Evolutionary conservation across 2,329 filamentous ascomycete genomes (phyloP), one percentile per base, ranked within the genome.

Genomic region (Pseudogymnoascus sp.): DNA sequence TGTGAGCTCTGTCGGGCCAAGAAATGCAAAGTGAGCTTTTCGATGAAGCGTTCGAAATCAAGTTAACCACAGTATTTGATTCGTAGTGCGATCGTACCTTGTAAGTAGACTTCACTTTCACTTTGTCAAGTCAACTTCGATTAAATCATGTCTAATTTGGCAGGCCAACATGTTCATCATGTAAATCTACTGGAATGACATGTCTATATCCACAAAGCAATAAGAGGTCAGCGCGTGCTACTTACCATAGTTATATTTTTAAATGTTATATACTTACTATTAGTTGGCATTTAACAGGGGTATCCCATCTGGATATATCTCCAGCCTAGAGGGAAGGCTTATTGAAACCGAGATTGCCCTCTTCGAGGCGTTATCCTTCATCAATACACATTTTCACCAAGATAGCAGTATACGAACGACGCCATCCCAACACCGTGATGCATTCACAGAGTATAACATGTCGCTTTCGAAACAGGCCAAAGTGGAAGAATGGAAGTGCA

Each of bases 131-230:
- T 15, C 12, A 27, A 36, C 13, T 40, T 37, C 10, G 10, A 21
- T 39, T 42, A n/a, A 5, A 33, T 33, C 15, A 33, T 8, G 35
- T 45, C 59, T 45, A 31, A 29, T 60, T 31, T 33, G 8, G 9
- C 25, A 60, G 59, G n/a, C 59, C 59, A 21, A 27, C 12, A 9
- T 60, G 59, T 25, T 48, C 59, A 15, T 33, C 39, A 18, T 60
- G 59, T 37, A 60, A 21, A 13, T 31, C 35, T n/a, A n/a, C 10
- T 2, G 59, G 59, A 12, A 27, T 25, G 5, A 3, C 42, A 15
- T 60, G 59, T 31, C 37, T 21, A 31, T 60, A 60, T 33, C 59
- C 59, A 3, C 59, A 60, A 48, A 60, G 59, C 21, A 60, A 60
- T 27, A 60, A 60, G 37, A 60, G 59, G 59, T 45, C 15, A 60